These are phyloP conservation scores for Malassezia arunalokei DNA, from an alignment of 1,284 basidiomycete genomes.

Conservation along the genomic window DNA sequence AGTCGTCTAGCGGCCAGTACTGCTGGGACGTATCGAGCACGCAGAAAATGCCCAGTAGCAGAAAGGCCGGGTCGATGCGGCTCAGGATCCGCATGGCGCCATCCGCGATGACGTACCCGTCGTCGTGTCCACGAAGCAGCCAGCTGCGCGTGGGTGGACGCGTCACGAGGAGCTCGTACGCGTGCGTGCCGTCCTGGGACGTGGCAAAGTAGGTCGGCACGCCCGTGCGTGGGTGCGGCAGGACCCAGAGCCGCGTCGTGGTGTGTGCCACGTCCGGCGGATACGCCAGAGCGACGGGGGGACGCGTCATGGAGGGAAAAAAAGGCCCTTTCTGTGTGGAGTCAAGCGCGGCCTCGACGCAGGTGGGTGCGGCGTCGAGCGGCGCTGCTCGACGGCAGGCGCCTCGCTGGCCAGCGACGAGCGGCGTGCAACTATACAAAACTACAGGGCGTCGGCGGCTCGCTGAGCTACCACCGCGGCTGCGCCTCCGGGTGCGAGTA, in stretches of 20 bases:
- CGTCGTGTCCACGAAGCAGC: not conserved
- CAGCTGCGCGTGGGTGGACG: constrained; percentile 7
- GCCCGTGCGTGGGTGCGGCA: constrained; percentile 10
- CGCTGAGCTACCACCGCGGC: not conserved
- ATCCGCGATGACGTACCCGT: constrained; percentile 1
- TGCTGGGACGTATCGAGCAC: not conserved
- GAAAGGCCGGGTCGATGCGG: constrained; percentile 12
- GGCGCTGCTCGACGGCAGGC: too few relatives aligned
- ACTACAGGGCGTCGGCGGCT: not conserved
- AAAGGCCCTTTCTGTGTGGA: too few relatives aligned
- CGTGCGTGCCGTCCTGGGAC: not conserved
- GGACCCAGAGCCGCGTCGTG: not conserved
- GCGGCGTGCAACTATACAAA: not conserved
- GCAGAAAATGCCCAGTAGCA: constrained; percentile 8
- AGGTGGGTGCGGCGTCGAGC: too few relatives aligned
- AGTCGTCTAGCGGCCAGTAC: constrained; percentile 6
- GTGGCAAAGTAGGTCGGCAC: constrained; percentile 10
- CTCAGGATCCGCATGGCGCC: constrained; percentile 11
- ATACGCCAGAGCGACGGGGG: constrained; percentile 3
- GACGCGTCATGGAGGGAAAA: not conserved
- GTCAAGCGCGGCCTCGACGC: too few relatives aligned
- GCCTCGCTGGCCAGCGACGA: too few relatives aligned
- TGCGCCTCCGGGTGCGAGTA: constrained; percentile 1
- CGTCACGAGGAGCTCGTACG: constrained; percentile 12
- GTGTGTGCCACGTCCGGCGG: not conserved